A percentile compares a stretch with the other conserved stretches of the same genome.
Evolutionary conservation across 2,329 filamentous ascomycete species (phyloP).

Genomic region (Xylariaceae sp.): DNA sequence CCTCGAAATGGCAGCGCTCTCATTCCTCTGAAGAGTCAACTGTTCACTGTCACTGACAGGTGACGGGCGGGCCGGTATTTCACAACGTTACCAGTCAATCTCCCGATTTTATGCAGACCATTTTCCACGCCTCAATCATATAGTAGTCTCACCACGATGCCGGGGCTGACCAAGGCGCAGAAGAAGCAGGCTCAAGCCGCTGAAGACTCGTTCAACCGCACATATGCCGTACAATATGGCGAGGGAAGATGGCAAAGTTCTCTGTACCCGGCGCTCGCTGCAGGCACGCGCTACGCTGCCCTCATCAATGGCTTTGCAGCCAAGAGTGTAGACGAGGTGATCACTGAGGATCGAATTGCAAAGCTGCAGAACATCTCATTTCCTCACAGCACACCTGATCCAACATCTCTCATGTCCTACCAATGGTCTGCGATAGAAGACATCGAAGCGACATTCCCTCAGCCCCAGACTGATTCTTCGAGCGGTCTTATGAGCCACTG

Average conservation of each 20-base stretch:
- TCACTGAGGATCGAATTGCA: constrained; percentile 14
- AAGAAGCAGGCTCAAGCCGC: constrained; percentile 23
- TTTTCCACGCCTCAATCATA: background rate
- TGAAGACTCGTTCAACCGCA: constrained; percentile 25
- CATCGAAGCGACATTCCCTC: constrained; percentile 21
- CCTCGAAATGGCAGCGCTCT: too few species aligned
- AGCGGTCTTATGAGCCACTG: constrained; percentile 26
- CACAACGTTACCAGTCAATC: too few species aligned
- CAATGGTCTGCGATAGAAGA: constrained; percentile 15
- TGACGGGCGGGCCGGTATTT: too few species aligned
- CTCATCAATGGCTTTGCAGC: constrained; percentile 24
- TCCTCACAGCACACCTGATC: background rate
- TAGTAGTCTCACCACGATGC: constrained; percentile 12
- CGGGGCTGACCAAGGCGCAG: constrained; percentile 25
- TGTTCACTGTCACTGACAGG: too few species aligned
- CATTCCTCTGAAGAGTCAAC: too few species aligned
- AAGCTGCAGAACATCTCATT: constrained; percentile 17
- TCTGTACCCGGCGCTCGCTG: constrained; percentile 24
- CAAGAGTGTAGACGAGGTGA: constrained; percentile 10
- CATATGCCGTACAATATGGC: constrained; percentile 22
- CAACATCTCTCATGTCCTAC: constrained; percentile 13
- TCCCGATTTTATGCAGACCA: too few species aligned
- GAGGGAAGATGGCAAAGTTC: constrained; percentile 25
- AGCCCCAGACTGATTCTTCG: constrained; percentile 16
- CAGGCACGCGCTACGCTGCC: constrained; percentile 26